These are phyloP conservation scores for Dendrobium huoshanense DNA, from an alignment of 106 monocot species.

Conservation along the genomic window DNA sequence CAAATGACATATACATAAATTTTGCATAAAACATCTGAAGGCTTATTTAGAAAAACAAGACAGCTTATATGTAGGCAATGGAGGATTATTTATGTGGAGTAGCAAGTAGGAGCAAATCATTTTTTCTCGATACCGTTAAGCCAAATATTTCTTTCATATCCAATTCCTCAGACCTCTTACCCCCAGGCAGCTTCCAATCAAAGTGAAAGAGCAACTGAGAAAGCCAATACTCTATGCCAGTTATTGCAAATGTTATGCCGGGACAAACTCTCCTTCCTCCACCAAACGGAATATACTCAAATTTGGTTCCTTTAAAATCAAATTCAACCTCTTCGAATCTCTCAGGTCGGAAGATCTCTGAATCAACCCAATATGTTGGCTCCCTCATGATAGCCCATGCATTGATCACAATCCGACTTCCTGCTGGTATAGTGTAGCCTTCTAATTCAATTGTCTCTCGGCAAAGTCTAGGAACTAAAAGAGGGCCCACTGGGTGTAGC, in stretches of 20 bases:
- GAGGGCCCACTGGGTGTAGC: conserved; percentile 7
- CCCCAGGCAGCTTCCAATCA: conserved; percentile 8
- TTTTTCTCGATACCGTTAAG: not conserved
- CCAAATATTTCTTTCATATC: conserved; percentile 2
- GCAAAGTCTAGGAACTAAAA: conserved; percentile 7
- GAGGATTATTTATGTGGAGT: not conserved
- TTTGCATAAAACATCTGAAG: no score
- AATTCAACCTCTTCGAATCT: no score
- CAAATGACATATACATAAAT: no score
- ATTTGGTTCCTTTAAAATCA: conserved; percentile 4
- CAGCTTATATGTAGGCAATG: not conserved
- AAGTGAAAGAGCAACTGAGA: conserved; percentile 6
- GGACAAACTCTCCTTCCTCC: conserved; percentile 14
- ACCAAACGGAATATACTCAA: conserved; percentile 10
- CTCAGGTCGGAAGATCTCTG: conserved; percentile 9
- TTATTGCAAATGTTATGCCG: not conserved
- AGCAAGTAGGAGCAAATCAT: not conserved
- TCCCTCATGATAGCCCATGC: conserved; percentile 20
- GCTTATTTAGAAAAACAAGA: no score
- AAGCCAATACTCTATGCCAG: not conserved
- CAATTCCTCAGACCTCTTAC: conserved; percentile 7
- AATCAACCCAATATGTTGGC: conserved; percentile 7
- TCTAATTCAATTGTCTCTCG: not conserved
- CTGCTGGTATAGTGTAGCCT: conserved; percentile 5
- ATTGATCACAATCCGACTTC: conserved; percentile 9